A percentile compares a stretch with the other conserved stretches of the same genome.
These are phyloP conservation scores for Venturia oleaginea DNA, from an alignment of 2,329 filamentous ascomycete genomes.

Conservation along the genomic window DNA sequence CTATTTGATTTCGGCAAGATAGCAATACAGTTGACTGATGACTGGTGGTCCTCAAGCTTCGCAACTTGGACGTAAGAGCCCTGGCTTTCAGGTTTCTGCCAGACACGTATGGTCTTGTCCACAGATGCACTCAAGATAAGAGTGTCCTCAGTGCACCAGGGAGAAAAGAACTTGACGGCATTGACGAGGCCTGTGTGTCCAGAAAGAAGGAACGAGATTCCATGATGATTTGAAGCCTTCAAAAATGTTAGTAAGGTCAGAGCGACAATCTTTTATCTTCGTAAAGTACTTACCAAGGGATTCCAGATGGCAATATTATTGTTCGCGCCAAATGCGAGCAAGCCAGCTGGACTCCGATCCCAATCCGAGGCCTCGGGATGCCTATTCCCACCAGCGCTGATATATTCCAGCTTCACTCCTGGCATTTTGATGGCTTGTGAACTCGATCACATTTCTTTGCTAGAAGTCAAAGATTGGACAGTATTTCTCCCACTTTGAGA, in stretches of 20 bases:
- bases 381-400: constrained; percentile 80
- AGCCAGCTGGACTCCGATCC: constrained; percentile 52
- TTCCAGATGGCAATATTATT: constrained; percentile 84
- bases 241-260: background rate
- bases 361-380: constrained; percentile 88
- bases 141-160: constrained; percentile 36
- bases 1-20: constrained; percentile 36
- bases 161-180: constrained; percentile 67
- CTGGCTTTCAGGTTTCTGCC: constrained; percentile 26
- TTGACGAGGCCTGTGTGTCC: constrained; percentile 77
- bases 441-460: background rate
- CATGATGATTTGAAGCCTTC: constrained; percentile 39
- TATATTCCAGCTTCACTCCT: constrained; percentile 35
- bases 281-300: constrained; percentile 53
- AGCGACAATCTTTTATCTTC: background rate
- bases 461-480: background rate
- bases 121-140: constrained; percentile 72
- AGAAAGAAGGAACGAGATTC: constrained; percentile 57
- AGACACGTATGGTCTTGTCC: constrained; percentile 66
- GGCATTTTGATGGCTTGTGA: background rate
- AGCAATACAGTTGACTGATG: constrained; percentile 59
- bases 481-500: background rate
- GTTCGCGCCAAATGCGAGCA: constrained; percentile 83
- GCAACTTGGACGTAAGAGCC: constrained; percentile 32
- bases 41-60: constrained; percentile 58